Evolutionary conservation across 768 basidiomycete species (phyloP), one percentile per base, ranked within the genome.

Genomic region (Trametes meyenii): DNA sequence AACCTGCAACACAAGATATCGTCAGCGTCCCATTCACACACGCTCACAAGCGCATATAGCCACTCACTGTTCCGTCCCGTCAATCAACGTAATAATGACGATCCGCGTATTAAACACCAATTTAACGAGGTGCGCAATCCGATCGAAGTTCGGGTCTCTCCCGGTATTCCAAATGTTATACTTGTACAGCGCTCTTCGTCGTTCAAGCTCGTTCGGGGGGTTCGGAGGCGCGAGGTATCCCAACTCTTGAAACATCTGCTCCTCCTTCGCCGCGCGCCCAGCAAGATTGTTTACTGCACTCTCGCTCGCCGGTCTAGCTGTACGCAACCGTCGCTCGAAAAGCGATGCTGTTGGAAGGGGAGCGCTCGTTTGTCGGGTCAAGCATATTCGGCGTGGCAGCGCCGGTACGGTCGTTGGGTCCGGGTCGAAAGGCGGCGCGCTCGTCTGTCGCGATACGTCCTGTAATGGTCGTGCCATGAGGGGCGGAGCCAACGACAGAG

Each of bases 91-190:
- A 21, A 98, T 90, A 23, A 86, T 73, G 2, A 96, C 94, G 14
- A 90, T 87, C 71, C 91, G 92, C 1, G 94, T 91, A 69, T 83
- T 90, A 74, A 98, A 98, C 7, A 98, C 96, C 42, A 97, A 78
- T 76, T 96, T 96, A 42, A 90, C 91, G 26, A 98, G 83, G 72
- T 96, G 94, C 16, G 88, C 92, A 65, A 97, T 96, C 17, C 96
- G 85, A 73, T 97, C 95, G 70, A 98, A 97, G 71, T 96, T 96
- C 63, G 85, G 78, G 72, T 98, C 96, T 10, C 87, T 79, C 16
- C 87, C 86, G 0, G 94, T 95, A 64, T 91, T 85, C 83, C 93
- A 88, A 50, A 97, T 90, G 67, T 94, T 94, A 40, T 67, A 91
- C 88, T 90, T 92, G 76, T 96, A 92, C 66, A 98, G 74, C 7